Percentiles rank a stretch among this genome's conserved stretches.
These are phyloP conservation scores for Pseudotsuga menziesii DNA, from an alignment of 75 land plant genomes.

Conservation along the genomic window DNA sequence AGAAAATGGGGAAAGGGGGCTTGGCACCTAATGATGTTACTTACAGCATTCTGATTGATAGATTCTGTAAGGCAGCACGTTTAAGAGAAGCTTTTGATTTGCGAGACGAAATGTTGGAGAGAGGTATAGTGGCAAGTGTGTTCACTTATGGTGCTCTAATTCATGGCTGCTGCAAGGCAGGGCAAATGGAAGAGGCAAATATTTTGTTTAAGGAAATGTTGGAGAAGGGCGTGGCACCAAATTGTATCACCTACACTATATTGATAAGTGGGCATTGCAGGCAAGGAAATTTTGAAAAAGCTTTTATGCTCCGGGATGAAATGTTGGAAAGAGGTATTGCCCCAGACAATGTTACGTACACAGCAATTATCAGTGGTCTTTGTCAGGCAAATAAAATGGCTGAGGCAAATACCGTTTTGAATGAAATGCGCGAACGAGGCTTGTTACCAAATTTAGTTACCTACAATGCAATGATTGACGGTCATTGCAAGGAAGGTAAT, in stretches of 20 bases:
- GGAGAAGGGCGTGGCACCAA: slow-evolving; percentile 51
- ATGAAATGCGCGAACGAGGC: slow-evolving; percentile 39
- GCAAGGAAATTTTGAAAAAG: slow-evolving; percentile 35
- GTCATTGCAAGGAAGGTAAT: slow-evolving; percentile 44
- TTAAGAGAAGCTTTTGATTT: slow-evolving; percentile 42
- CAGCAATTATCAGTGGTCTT: slow-evolving; percentile 56
- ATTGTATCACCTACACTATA: slow-evolving; percentile 46
- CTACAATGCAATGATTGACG: slow-evolving; percentile 71
- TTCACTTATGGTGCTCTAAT: slow-evolving; percentile 76
- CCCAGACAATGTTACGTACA: slow-evolving; percentile 47
- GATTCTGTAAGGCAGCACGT: slow-evolving; percentile 55
- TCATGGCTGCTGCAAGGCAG: slow-evolving; percentile 54
- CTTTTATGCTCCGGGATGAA: slow-evolving; percentile 47
- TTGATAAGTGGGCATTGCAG: slow-evolving; percentile 61
- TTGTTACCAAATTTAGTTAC: slow-evolving; percentile 54
- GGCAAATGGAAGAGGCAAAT: slow-evolving; percentile 53
- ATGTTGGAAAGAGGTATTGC: slow-evolving; percentile 52
- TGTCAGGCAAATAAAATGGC: slow-evolving; percentile 50
- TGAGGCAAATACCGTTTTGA: slow-evolving; percentile 49
- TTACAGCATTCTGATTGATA: slow-evolving; percentile 73
- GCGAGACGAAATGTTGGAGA: slow-evolving; percentile 46
- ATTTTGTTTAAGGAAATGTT: slow-evolving; percentile 46
- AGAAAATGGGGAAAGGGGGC: slow-evolving; percentile 52
- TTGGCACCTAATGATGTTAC: slow-evolving; percentile 66
- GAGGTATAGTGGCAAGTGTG: slow-evolving; percentile 41